Percentiles rank a stretch among this genome's conserved stretches.
These are phyloP conservation scores for Euptelea pleiosperma DNA, from an alignment of 164 flowering plant genomes.

Conservation along the genomic window DNA sequence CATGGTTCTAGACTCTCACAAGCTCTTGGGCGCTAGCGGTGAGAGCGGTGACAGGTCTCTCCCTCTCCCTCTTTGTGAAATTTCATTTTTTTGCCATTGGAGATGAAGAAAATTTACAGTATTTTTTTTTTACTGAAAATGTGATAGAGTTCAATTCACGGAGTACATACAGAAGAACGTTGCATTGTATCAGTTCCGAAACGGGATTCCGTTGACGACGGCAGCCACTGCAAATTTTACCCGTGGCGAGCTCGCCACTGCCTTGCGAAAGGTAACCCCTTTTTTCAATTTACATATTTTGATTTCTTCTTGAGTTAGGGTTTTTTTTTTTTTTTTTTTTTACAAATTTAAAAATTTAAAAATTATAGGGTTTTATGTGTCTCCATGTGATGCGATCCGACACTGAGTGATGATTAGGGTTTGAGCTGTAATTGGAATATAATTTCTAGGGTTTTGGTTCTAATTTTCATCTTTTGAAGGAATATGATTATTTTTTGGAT, in stretches of 20 bases:
- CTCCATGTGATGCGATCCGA: background rate
- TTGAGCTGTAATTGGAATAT: background rate
- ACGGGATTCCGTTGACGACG: constrained; percentile 88
- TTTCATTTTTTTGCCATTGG: background rate
- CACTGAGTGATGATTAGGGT: background rate
- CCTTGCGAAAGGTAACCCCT: constrained; percentile 70
- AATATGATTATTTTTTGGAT: too few species aligned
- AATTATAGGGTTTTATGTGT: background rate
- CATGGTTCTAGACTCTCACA: constrained; percentile 91
- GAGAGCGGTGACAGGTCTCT: constrained; percentile 86
- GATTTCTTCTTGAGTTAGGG: background rate
- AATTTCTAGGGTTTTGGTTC: constrained; percentile 1
- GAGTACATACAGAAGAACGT: constrained; percentile 95
- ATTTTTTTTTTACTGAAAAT: background rate
- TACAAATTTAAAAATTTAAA: background rate
- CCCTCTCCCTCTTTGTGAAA: constrained; percentile 5
- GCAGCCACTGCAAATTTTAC: constrained; percentile 94
- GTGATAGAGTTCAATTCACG: constrained; percentile 78
- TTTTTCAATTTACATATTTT: background rate
- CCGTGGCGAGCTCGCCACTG: constrained; percentile 95
- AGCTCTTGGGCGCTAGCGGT: constrained; percentile 94
- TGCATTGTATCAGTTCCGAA: constrained; percentile 85
- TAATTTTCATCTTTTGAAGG: too few species aligned
- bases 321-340: background rate
- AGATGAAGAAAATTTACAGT: too few species aligned